Evolutionary conservation across 2,329 filamentous ascomycete genomes (phyloP), one percentile per base, ranked within the genome.

Genomic region (Ascochyta koolunga): DNA sequence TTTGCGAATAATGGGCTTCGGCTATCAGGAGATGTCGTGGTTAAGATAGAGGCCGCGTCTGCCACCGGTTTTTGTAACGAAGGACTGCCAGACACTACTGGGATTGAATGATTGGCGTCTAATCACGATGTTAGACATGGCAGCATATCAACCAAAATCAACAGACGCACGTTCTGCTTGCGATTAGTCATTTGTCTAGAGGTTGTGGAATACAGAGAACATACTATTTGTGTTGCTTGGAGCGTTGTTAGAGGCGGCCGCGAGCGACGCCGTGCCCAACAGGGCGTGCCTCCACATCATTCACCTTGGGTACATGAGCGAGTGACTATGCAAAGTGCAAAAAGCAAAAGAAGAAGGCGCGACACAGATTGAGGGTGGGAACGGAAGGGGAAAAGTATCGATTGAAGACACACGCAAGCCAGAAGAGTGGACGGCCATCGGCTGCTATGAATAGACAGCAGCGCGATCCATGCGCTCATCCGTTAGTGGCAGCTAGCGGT

Each of bases 271-370:
- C 25, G 51, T 24, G 18, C 60, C 54, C 21, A 69, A 50, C 15
- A 70, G 44, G 25, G 59, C 50, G 32, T 50, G 49, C 32, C 39
- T 64, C 60, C 64, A 58, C 69, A 72, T 71, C 13, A 22, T 66
- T 57, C 43, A 43, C 25, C 37, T 40, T 54, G 45, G 52, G 42
- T 35, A 59, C 58, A 54, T 54, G 40, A 54, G 43, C 45, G 45
- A 54, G 36, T 42, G 51, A 40, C 40, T 37, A 9, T 61, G 58
- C 41, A 19, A 62, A 57, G 53, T 50, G 57, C 54, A 44, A 44
- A 43, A 33, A 40, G 57, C 54, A 44, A 44, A 43, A 33, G 37
- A 57, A 61, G 50, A 59, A 29, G 48, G 47, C 24, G 54, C 56
- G 46, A 50, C 25, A 41, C 48, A 39, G 33, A 29, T 18, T 33